Evolutionary conservation across 2,329 filamentous ascomycete species (phyloP), one percentile per base, ranked within the genome.

Genomic region (Neoarthrinium moseri): DNA sequence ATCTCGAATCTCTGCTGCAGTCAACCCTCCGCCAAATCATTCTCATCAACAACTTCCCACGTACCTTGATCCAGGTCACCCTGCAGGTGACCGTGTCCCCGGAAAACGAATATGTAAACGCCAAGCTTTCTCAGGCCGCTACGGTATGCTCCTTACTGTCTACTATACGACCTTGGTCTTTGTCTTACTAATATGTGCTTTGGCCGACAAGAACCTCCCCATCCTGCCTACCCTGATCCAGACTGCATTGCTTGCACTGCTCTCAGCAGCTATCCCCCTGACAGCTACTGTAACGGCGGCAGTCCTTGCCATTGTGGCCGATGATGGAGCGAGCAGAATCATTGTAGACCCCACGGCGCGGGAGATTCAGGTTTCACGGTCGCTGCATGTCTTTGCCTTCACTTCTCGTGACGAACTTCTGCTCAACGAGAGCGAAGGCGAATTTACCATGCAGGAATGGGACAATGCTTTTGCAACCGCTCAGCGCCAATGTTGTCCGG

Each of bases 161-260:
- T 15, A 6, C 7, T 23, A 27, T 15, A 8, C 20, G 26, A 3
- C 12, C 4, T 35, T 21, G 36, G 27, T 49, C 26, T 12, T 6
- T 20, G 26, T 39, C 43, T 41, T 51, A 41, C 60, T 61, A 47
- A 65, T 45, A 29, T 40, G 48, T 40, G 12, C 38, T 15, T 18
- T 20, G n/a, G 17, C 17, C 20, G 34, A 17, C 54, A n/a, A 92
- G 86, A 88, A 89, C 62, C 77, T 96, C 33, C 76, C 85, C 39
- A 75, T 95, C 36, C 81, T 99, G 45, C 89, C 94, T 20, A 81
- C 88, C 26, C 77, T 96, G 51, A 71, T 96, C 23, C 90, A 96
- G 65, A 85, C 91, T 1, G 79, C 89, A 5, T 73, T 91, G 29
- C 72, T 94, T 30, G 84, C 89, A 18, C 78, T 97, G 13, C 73